Evolutionary conservation across 345 rosid species (phyloP).

Genomic region (Arabidopsis suecica): DNA sequence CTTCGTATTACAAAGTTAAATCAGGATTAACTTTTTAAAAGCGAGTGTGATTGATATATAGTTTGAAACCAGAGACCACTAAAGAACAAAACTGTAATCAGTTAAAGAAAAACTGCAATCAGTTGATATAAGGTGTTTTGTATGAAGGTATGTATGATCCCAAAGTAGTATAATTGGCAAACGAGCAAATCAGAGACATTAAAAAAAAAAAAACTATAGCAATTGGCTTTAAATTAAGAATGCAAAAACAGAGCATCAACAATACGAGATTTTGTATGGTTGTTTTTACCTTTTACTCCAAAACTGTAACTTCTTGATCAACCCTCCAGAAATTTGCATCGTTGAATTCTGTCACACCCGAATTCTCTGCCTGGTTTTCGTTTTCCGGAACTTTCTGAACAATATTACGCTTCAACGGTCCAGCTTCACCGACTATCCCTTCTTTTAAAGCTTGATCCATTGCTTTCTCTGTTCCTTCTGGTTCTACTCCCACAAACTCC

Average conservation of each 20-base stretch:
- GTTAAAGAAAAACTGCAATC: neutral
- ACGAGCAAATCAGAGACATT: neutral
- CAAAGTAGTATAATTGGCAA: neutral
- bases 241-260: neutral
- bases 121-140: neutral
- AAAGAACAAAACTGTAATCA: neutral
- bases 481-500: slow-evolving; percentile 91
- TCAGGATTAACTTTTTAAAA: neutral
- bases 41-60: neutral
- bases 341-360: slow-evolving; percentile 76
- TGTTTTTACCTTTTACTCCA: slow-evolving; percentile 45
- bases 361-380: slow-evolving; percentile 59
- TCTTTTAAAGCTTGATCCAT: slow-evolving; percentile 94
- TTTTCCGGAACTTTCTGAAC: slow-evolving; percentile 57
- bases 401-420: slow-evolving; percentile 72
- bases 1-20: slow-evolving; percentile 15
- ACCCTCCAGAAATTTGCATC: slow-evolving; percentile 95
- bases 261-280: neutral
- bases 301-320: slow-evolving; percentile 85
- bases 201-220: neutral
- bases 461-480: slow-evolving; percentile 91
- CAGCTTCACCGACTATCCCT: slow-evolving; percentile 96
- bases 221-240: neutral
- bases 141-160: slow-evolving; percentile 4
- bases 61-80: neutral